Conservation (phyloP, 768 basidiomycete genomes). For the Fomitopsis pulvina region DNA sequence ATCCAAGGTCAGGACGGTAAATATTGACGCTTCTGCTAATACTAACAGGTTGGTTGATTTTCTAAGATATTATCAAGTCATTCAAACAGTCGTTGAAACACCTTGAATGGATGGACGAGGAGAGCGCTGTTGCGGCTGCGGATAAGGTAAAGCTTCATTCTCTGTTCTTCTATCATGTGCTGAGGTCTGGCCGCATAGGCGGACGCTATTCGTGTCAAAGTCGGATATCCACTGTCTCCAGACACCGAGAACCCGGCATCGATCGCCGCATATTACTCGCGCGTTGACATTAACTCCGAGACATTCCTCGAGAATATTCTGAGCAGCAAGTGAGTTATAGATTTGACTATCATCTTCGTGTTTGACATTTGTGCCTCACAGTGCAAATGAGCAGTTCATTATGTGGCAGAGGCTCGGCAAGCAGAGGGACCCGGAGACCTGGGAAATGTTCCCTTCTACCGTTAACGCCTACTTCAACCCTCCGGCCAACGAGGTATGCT, state of each 20-base stretch:
- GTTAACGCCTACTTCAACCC: slow-evolving; percentile 90
- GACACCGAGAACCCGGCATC: slow-evolving; percentile 67
- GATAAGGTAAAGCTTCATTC: slow-evolving; percentile 53
- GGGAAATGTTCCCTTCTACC: slow-evolving; percentile 85
- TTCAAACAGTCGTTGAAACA: slow-evolving; percentile 73
- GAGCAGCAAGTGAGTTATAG: slow-evolving; percentile 42
- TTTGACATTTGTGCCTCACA: slow-evolving; percentile 26
- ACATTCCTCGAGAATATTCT: slow-evolving; percentile 86
- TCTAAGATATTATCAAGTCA: slow-evolving; percentile 65
- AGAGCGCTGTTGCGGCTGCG: slow-evolving; percentile 74
- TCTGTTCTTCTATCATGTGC: slow-evolving; percentile 2
- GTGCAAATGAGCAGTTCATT: slow-evolving; percentile 54
- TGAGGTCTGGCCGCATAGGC: slow-evolving; percentile 38
- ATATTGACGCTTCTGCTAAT: neutral
- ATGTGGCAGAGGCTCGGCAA: slow-evolving; percentile 74
- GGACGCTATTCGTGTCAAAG: slow-evolving; percentile 78
- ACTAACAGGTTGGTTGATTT: slow-evolving; percentile 11
- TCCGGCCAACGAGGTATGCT: slow-evolving; percentile 73
- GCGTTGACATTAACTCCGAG: slow-evolving; percentile 55
- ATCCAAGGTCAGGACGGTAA: slow-evolving; percentile 52
- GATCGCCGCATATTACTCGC: slow-evolving; percentile 66
- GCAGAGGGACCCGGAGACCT: slow-evolving; percentile 59
- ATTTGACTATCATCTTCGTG: neutral
- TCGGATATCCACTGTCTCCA: slow-evolving; percentile 88
- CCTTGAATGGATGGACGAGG: slow-evolving; percentile 89